Conservation (phyloP, 2,329 filamentous ascomycete species). For the Lachnellula hyalina region DNA sequence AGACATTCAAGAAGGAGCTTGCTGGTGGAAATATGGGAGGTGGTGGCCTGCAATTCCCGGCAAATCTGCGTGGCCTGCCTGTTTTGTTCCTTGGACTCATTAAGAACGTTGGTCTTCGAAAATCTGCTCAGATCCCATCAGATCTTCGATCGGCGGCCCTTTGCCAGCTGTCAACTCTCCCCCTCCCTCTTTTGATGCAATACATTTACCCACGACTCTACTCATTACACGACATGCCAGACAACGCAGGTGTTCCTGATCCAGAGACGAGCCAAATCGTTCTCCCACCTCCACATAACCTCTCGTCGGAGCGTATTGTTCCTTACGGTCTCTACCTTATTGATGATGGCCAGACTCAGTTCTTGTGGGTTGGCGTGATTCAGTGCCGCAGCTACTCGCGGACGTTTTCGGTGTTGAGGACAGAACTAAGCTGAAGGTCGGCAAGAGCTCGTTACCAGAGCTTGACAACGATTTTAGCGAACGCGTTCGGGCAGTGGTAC, state of each 20-base stretch:
- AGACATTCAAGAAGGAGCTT: constrained; percentile 95
- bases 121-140: constrained; percentile 88
- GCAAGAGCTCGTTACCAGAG: constrained; percentile 81
- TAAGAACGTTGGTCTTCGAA: constrained; percentile 91
- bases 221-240: constrained; percentile 93
- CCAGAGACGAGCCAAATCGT: constrained; percentile 82
- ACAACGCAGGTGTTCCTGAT: constrained; percentile 82
- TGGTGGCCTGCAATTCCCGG: constrained; percentile 86
- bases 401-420: constrained; percentile 91
- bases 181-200: constrained; percentile 82
- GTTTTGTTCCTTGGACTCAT: constrained; percentile 90
- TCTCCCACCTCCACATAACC: constrained; percentile 76
- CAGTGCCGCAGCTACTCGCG: constrained; percentile 78
- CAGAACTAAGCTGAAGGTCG: constrained; percentile 78
- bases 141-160: constrained; percentile 91
- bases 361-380: constrained; percentile 93
- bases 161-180: constrained; percentile 88
- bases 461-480: constrained; percentile 97
- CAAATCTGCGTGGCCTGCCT: constrained; percentile 83
- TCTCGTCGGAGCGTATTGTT: constrained; percentile 82
- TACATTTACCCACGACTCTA: constrained; percentile 86
- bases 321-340: constrained; percentile 92
- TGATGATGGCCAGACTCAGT: constrained; percentile 95
- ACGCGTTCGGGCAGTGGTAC: constrained; percentile 79
- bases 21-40: constrained; percentile 93